Base-by-base conservation (phyloP, 192 early-diverging fungal species). In the Dissophora globulifera region DNA sequence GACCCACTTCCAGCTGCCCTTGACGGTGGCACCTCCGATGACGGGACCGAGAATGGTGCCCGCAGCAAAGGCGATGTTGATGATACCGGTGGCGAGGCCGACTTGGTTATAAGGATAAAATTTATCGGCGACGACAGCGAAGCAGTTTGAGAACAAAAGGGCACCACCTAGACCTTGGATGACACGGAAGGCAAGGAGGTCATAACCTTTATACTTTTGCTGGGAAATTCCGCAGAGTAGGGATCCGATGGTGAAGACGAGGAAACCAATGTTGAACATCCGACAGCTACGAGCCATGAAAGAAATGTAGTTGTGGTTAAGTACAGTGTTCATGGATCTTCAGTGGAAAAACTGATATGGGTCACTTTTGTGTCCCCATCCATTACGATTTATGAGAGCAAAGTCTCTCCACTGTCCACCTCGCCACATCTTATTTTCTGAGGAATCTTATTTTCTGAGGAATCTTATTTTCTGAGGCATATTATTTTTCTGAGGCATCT, bases 71-170 rank as follows among this genome's bases (percentile, higher is more conserved):
- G 71, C 71, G 51, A 75, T 75, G 40, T 75, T 75, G 71, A 75
- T 75, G 35, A 75, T 75, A 4, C 71, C 71, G 32, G 49, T 60
- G 15, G 71, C 71, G 23, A 75, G 62, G 49, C 71, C 71, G 50
- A 75, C 71, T 47, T 75, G 71, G 56, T 75, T 75, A 27, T 75
- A 75, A 3, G 71, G 62, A 26, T 75, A 75, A 22, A 75, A 75
- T 50, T 75, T 75, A 45, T 75, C 71, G 25, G 71, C 71, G 8
- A 75, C 71, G 19, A 75, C 62, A 43, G 71, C 71, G 42, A 75
- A 75, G 32, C 71, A 75, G 57, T 75, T 75, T 29, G 71, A 48
- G 50, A 75, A 66, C 13, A 75, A 29, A 29, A 75, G 60, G 3
- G 71, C 71, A 17, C 71, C 71, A 29, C 71, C 71, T 9, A 75